Evolutionary conservation across 371 early-diverging fungal genomes (phyloP).

Genomic region (Actinomucor elegans): DNA sequence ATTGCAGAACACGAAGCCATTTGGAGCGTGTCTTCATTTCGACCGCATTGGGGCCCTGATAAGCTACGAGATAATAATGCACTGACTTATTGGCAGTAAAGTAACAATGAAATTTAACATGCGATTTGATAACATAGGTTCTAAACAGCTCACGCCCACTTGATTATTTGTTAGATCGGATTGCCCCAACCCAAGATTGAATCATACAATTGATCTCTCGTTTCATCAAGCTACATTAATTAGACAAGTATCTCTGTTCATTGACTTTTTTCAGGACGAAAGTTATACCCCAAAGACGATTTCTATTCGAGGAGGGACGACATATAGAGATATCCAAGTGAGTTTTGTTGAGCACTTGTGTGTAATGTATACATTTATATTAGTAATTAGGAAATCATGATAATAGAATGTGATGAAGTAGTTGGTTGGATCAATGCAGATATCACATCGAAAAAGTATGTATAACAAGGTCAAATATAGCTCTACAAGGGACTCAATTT

Average conservation of each 20-base stretch:
- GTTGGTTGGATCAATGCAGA: slow-evolving; percentile 73
- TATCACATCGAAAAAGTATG: slow-evolving; percentile 28
- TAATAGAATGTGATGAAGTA: slow-evolving; percentile 63
- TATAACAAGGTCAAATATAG: neutral
- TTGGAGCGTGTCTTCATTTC: slow-evolving; percentile 77
- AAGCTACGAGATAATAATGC: slow-evolving; percentile 67
- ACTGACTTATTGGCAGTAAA: slow-evolving; percentile 88
- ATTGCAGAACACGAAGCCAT: slow-evolving; percentile 53
- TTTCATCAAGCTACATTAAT: slow-evolving; percentile 40
- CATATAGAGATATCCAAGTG: slow-evolving; percentile 54
- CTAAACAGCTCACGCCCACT: neutral
- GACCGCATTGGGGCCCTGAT: slow-evolving; percentile 65
- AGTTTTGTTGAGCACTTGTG: neutral
- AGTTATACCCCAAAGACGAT: slow-evolving; percentile 88
- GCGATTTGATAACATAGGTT: neutral
- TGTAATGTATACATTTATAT: neutral
- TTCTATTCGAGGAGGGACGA: slow-evolving; percentile 73
- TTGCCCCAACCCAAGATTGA: slow-evolving; percentile 43
- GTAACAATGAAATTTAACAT: slow-evolving; percentile 30
- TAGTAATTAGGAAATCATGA: slow-evolving; percentile 43
- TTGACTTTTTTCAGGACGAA: slow-evolving; percentile 85
- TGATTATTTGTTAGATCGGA: slow-evolving; percentile 58
- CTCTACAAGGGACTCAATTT: neutral
- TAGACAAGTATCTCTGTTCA: slow-evolving; percentile 69
- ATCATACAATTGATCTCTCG: slow-evolving; percentile 36